phyloP scores from a whole-genome alignment of 2,329 filamentous ascomycete genomes.

The Dryadomyces quercus-mongolicae region DNA sequence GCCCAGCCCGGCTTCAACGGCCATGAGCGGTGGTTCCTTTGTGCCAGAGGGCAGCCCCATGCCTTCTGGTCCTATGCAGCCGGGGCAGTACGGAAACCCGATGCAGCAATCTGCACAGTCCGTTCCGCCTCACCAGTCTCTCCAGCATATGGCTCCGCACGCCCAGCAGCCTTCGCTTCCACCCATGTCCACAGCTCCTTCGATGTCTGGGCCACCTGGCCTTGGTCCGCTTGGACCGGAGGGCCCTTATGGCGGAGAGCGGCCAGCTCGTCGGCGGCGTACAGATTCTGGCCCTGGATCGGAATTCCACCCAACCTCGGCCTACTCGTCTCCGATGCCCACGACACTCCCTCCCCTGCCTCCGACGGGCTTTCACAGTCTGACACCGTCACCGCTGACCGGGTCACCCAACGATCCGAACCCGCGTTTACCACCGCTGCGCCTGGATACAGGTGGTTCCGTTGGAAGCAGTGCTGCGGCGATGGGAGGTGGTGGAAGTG shows the following conservation, averaged over 20 bases:
- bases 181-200: slow-evolving; percentile 1
- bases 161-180: slow-evolving; percentile 3
- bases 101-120: neutral
- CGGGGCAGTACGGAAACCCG: slow-evolving; percentile 4
- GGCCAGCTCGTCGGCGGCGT: slow-evolving; percentile 9
- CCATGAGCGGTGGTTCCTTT: slow-evolving; percentile 21
- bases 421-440: slow-evolving; percentile 7
- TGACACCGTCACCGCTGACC: slow-evolving; percentile 9
- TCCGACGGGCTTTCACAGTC: slow-evolving; percentile 3
- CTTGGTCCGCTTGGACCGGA: slow-evolving; percentile 12
- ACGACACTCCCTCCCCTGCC: slow-evolving; percentile 4
- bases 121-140: neutral
- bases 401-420: slow-evolving; percentile 6
- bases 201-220: slow-evolving; percentile 12
- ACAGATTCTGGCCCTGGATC: slow-evolving; percentile 8
- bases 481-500: slow-evolving; percentile 15
- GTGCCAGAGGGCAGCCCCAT: slow-evolving; percentile 25
- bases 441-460: slow-evolving; percentile 12
- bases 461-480: slow-evolving; percentile 9
- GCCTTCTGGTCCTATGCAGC: neutral
- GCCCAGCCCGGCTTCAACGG: slow-evolving; percentile 32
- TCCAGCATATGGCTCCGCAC: neutral
- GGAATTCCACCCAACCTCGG: slow-evolving; percentile 4
- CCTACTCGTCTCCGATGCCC: neutral
- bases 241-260: slow-evolving; percentile 12